Base-by-base conservation (phyloP, 257 asterid species). In the Salvia miltiorrhiza region DNA sequence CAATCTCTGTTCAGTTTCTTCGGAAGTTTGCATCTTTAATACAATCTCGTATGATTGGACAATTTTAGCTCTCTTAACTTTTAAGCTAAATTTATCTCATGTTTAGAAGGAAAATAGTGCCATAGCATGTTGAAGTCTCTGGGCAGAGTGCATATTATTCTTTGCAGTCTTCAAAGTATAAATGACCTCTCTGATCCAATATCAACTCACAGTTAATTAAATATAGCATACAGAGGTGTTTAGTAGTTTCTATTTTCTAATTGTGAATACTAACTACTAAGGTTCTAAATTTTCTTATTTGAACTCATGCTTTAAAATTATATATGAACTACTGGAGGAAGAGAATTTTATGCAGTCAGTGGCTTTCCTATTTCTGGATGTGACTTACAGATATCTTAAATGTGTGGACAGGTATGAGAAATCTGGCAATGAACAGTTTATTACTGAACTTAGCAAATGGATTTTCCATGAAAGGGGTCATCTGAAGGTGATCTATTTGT, bases 391-490 rank as follows among this genome's bases (percentile, higher is more conserved):
- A 63, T 53, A 33, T 37, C 54, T 9, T 50, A 37, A 59, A 59
- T 68, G 39, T 74, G 50, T 77, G 74, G 14, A 57, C 86, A 90
- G 97, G 72, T 82, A 86, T 47, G 83, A 53, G 58, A 90, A 85
- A 86, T 90, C 92, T 58, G 94, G 97, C 49, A 90, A 90, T 7
- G 92, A 90, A 66, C 92, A 88, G 73, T 88, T 90, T 70, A 71
- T 77, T 52, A 82, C 87, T 56, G 97, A 90, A 82, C 71, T 85
- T 76, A 82, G 92, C 87, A 90, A 88, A 83, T 90, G 97, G 97
- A 79, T 90, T 69, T 90, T 90, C 88, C 97, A 90, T 75, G 96
- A 86, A 74, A 83, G 94, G 69, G 96, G 97, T 58, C 94, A 90
- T 80, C 85, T 90, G 49, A 90, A 88, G 97, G 97, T 88, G 67